Evolutionary conservation across 2,329 filamentous ascomycete species (phyloP).

Genomic region (Fusarium sacchari): DNA sequence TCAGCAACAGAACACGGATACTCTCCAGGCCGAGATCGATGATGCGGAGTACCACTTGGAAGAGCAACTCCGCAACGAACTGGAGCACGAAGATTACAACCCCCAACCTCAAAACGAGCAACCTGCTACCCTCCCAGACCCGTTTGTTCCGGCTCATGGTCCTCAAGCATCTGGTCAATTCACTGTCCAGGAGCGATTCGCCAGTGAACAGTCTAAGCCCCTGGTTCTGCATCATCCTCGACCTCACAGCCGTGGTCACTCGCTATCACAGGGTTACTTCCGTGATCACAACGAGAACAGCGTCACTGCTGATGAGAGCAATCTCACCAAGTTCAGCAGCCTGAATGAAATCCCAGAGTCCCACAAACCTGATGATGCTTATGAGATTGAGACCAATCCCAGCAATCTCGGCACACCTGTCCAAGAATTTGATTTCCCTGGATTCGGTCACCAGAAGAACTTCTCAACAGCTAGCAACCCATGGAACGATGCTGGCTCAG

Average conservation of each 20-base stretch:
- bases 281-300: slow-evolving; percentile 60
- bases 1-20: slow-evolving; percentile 65
- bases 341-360: slow-evolving; percentile 55
- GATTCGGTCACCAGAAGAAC: slow-evolving; percentile 62
- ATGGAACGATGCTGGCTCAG: slow-evolving; percentile 65
- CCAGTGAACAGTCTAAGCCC: slow-evolving; percentile 62
- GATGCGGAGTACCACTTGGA: slow-evolving; percentile 88
- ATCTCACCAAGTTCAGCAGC: slow-evolving; percentile 47
- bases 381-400: slow-evolving; percentile 78
- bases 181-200: slow-evolving; percentile 60
- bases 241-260: slow-evolving; percentile 78
- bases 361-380: slow-evolving; percentile 62
- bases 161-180: slow-evolving; percentile 61
- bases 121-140: slow-evolving; percentile 32
- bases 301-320: slow-evolving; percentile 42
- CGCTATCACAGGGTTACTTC: slow-evolving; percentile 73
- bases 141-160: slow-evolving; percentile 49
- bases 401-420: slow-evolving; percentile 76
- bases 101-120: slow-evolving; percentile 61
- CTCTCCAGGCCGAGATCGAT: slow-evolving; percentile 85
- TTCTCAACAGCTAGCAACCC: slow-evolving; percentile 70
- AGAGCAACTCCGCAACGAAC: slow-evolving; percentile 79
- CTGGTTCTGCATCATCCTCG: slow-evolving; percentile 75
- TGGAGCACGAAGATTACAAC: slow-evolving; percentile 82
- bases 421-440: slow-evolving; percentile 58